Evolutionary conservation across 176 grass and related monocot genomes (phyloP).

Genomic region (Typha latifolia): DNA sequence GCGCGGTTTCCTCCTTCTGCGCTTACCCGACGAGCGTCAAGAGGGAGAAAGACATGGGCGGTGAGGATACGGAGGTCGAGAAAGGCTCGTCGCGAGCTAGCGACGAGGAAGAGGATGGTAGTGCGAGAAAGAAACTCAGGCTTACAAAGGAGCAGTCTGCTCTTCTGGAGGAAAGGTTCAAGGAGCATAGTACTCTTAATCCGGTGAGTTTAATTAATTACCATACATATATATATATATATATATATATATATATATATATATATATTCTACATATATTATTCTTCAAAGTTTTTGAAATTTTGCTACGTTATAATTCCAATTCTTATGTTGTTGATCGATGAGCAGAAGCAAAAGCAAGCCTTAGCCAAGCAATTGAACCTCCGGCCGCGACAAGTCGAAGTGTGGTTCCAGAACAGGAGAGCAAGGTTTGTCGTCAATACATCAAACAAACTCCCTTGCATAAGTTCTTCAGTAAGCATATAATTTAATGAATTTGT

Average conservation of each 20-base stretch:
- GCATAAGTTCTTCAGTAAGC: background rate
- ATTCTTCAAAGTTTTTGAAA: background rate
- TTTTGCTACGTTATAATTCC: background rate
- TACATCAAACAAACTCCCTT: too few species aligned
- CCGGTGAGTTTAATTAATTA: slow-evolving; percentile 36
- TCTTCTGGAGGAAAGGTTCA: slow-evolving; percentile 81
- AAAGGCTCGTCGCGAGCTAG: slow-evolving; percentile 16
- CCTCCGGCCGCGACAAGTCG: slow-evolving; percentile 87
- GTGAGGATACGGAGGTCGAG: slow-evolving; percentile 49
- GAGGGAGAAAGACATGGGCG: slow-evolving; percentile 26
- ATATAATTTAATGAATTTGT: background rate
- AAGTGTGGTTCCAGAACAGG: slow-evolving; percentile 99
- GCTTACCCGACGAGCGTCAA: background rate
- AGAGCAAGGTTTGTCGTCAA: slow-evolving; percentile 53
- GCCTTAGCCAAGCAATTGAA: slow-evolving; percentile 89
- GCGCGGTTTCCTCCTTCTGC: slow-evolving; percentile 10
- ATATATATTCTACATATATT: background rate
- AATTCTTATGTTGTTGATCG: slow-evolving; percentile 13
- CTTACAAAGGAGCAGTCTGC: slow-evolving; percentile 97
- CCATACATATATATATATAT: background rate
- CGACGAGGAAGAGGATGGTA: slow-evolving; percentile 71
- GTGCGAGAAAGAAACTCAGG: slow-evolving; percentile 79
- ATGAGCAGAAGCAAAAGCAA: slow-evolving; percentile 91
- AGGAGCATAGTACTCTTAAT: slow-evolving; percentile 96
- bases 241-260: background rate